Conservation (phyloP, 108 stramenopile genomes). For the Cylindrotheca fusiformis region DNA sequence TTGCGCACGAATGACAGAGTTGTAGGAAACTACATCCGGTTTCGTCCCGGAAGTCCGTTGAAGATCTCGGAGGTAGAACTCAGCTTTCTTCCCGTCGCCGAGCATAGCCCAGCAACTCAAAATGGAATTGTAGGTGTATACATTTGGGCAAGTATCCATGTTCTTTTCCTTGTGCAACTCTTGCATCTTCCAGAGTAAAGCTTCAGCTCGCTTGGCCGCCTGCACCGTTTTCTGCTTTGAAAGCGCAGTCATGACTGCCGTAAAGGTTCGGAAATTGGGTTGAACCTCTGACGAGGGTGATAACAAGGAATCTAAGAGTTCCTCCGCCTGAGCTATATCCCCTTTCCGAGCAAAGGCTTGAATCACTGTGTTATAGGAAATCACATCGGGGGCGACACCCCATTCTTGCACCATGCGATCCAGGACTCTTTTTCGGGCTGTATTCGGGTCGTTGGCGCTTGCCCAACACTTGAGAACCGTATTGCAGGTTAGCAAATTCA, state of each 20-base stretch:
- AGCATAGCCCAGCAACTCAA: conserved; percentile 24
- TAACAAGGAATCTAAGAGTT: neutral
- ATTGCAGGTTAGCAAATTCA: conserved; percentile 28
- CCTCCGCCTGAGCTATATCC: conserved; percentile 1
- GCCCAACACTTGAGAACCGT: conserved; percentile 35
- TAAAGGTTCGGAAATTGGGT: conserved; percentile 30
- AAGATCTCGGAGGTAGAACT: conserved; percentile 9
- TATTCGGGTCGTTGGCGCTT: conserved; percentile 16
- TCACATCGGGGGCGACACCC: conserved; percentile 20
- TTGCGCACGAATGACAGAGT: conserved; percentile 20
- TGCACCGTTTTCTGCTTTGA: conserved; percentile 9
- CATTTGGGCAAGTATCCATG: conserved; percentile 23
- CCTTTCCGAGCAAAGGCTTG: conserved; percentile 19
- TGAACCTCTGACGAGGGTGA: neutral
- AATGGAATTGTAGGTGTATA: conserved; percentile 24
- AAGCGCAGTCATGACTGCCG: conserved; percentile 20
- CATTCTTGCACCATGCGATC: conserved; percentile 19
- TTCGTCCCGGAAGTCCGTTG: neutral
- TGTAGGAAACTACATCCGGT: conserved; percentile 20
- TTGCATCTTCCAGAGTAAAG: conserved; percentile 25
- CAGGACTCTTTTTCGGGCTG: conserved; percentile 14
- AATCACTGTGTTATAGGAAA: conserved; percentile 29
- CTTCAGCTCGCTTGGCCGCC: conserved; percentile 25
- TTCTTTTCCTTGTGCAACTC: conserved; percentile 17
- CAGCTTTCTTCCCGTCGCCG: conserved; percentile 13